These are phyloP conservation scores for Bipolaris oryzae DNA, from an alignment of 2,329 filamentous ascomycete genomes.

Conservation along the genomic window DNA sequence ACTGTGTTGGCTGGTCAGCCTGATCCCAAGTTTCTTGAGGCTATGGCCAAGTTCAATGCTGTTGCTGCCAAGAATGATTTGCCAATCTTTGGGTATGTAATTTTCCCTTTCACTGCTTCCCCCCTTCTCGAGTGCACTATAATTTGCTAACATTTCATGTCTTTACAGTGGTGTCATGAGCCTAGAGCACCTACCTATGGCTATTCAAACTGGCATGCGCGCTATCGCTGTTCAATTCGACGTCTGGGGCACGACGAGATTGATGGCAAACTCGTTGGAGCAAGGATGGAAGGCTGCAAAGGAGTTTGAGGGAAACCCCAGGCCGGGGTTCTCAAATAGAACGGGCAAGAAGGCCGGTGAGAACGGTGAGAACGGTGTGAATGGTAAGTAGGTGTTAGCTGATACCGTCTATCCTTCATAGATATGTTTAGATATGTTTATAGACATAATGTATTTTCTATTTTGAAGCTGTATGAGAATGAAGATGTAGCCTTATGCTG, in stretches of 20 bases:
- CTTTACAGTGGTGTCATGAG: conserved; percentile 23
- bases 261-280: conserved; percentile 24
- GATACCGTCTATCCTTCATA: background rate
- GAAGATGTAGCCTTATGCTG: no score
- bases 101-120: no score
- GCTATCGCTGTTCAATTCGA: conserved; percentile 34
- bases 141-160: conserved; percentile 5
- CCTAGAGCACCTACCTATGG: conserved; percentile 26
- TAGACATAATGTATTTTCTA: no score
- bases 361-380: conserved; percentile 4
- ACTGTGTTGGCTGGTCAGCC: conserved; percentile 22
- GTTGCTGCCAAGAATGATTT: conserved; percentile 31
- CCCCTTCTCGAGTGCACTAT: background rate
- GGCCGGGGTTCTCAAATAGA: conserved; percentile 12
- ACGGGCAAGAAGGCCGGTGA: background rate
- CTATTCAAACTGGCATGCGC: conserved; percentile 28
- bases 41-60: conserved; percentile 28
- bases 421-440: background rate
- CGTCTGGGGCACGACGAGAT: conserved; percentile 30
- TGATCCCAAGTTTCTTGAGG: conserved; percentile 24
- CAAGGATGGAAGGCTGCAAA: conserved; percentile 26
- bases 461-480: no score
- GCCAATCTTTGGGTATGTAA: conserved; percentile 26
- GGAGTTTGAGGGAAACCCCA: conserved; percentile 19
- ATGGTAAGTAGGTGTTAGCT: background rate